These are phyloP conservation scores for Komagataella pseudopastoris DNA, from an alignment of 805 yeast species.

Conservation along the genomic window DNA sequence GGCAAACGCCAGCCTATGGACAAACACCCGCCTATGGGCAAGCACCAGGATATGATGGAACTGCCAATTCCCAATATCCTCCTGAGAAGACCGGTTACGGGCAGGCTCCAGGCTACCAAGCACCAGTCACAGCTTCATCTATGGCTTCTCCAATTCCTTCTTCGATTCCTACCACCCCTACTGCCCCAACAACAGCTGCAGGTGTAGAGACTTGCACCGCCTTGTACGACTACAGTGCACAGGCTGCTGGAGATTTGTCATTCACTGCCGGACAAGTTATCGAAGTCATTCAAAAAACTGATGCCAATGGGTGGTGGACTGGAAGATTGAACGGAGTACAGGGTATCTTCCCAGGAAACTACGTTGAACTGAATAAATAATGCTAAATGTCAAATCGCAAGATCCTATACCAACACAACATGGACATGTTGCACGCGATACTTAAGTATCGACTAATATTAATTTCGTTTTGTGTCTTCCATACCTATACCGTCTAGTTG, in stretches of 20 bases:
- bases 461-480: background rate
- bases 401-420: background rate
- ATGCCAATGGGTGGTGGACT: constrained; percentile 97
- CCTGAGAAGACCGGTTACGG: constrained; percentile 12
- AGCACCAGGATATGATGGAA: constrained; percentile 12
- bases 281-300: constrained; percentile 74
- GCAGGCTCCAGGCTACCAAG: constrained; percentile 7
- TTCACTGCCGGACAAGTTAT: constrained; percentile 84
- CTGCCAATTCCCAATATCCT: constrained; percentile 11
- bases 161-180: constrained; percentile 13
- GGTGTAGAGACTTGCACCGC: constrained; percentile 68
- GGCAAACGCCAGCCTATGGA: constrained; percentile 14
- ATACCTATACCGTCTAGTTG: background rate
- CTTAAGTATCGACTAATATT: background rate
- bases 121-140: constrained; percentile 12
- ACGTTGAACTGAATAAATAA: constrained; percentile 55
- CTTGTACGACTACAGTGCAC: constrained; percentile 82
- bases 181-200: constrained; percentile 21
- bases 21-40: constrained; percentile 14
- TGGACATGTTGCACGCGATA: background rate
- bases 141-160: constrained; percentile 6
- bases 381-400: background rate
- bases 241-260: constrained; percentile 81
- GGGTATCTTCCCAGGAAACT: constrained; percentile 95
- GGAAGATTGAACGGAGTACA: constrained; percentile 73